Evolutionary conservation across 1,284 basidiomycete species (phyloP).

Genomic region (Ceraceosorus bombacis): DNA sequence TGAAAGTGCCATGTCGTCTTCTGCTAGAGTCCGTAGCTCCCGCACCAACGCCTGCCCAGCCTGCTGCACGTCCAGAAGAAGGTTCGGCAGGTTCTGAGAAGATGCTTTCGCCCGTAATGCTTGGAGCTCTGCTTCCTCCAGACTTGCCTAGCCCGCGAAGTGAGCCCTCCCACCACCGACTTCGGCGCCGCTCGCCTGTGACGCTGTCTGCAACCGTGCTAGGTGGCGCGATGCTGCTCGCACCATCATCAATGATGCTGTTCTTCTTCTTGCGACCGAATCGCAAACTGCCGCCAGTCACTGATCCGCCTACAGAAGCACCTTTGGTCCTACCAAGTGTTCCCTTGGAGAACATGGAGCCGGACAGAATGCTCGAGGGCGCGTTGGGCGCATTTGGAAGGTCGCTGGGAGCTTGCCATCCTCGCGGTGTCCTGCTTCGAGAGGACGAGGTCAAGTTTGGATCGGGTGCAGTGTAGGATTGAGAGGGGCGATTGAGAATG

Average conservation of each 20-base stretch:
- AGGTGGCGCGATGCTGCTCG: slow-evolving; percentile 16
- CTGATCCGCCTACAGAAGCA: slow-evolving; percentile 22
- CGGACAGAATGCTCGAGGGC: slow-evolving; percentile 29
- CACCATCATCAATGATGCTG: slow-evolving; percentile 20
- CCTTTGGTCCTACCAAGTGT: slow-evolving; percentile 14
- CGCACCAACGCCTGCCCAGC: slow-evolving; percentile 2
- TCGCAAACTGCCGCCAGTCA: slow-evolving; percentile 16
- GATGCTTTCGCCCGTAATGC: slow-evolving; percentile 30
- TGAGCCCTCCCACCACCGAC: slow-evolving; percentile 35
- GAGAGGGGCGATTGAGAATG: slow-evolving; percentile 45
- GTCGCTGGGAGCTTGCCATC: slow-evolving; percentile 24
- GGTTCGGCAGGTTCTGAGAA: slow-evolving; percentile 31
- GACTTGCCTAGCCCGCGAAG: slow-evolving; percentile 17
- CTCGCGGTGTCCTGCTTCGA: neutral
- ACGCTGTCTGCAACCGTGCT: slow-evolving; percentile 16
- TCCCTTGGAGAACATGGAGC: slow-evolving; percentile 26
- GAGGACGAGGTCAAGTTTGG: slow-evolving; percentile 12
- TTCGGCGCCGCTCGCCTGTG: slow-evolving; percentile 14
- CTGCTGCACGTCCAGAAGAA: too few species aligned
- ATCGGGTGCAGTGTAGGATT: slow-evolving; percentile 29
- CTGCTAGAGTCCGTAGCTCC: neutral
- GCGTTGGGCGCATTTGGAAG: slow-evolving; percentile 33
- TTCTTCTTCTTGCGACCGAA: slow-evolving; percentile 29
- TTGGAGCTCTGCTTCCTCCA: slow-evolving; percentile 19
- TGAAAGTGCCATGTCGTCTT: neutral